Evolutionary conservation across 257 asterid species (phyloP), one percentile per base, ranked within the genome.

Genomic region (Scutellaria galericulata): DNA sequence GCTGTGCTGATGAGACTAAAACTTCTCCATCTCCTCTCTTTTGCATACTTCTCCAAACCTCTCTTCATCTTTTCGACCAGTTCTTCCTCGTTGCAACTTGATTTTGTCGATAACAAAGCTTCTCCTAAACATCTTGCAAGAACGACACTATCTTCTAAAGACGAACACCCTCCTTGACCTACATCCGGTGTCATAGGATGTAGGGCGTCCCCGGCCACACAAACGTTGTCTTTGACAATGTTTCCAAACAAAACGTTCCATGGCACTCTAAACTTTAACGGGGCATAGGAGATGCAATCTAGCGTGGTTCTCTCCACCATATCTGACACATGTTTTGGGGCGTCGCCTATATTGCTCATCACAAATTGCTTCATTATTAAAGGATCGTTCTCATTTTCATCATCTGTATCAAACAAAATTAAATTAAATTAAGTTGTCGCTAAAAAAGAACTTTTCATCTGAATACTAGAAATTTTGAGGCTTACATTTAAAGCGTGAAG

Each of bases 161-260:
- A 84, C 5, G 94, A 90, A 51, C 92, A 88, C 8, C 94, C 97
- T 58, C 97, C 97, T 72, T 90, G 97, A 6, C 92, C 96, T 45
- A 88, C 11, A 52, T 90, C 97, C 6, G 96, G 91, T 27, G 96
- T 89, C 97, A 90, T 85, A 9, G 97, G 97, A 79, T 90, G 97
- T 72, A 88, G 79, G 14, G 97, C 97, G 53, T 88, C 94, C 6
- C 96, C 97, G 0, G 71, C 90, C 3, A 88, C 92, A 61, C 91
- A 81, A 15, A 87, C 78, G n/a, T 84, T 86, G 77, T 73, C 75
- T 47, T 71, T 82, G 12, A 68, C 79, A 15, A 90, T 81, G 65
- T 84, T 73, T 56, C 84, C 89, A 2, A 70, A 27, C 71, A 87
- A 64, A 64, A 88, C 57, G 56, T 88, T 83, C 92, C 88, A 86